phyloP scores from a whole-genome alignment of 2,329 filamentous ascomycete genomes.

The Karstenula rhodostoma region DNA sequence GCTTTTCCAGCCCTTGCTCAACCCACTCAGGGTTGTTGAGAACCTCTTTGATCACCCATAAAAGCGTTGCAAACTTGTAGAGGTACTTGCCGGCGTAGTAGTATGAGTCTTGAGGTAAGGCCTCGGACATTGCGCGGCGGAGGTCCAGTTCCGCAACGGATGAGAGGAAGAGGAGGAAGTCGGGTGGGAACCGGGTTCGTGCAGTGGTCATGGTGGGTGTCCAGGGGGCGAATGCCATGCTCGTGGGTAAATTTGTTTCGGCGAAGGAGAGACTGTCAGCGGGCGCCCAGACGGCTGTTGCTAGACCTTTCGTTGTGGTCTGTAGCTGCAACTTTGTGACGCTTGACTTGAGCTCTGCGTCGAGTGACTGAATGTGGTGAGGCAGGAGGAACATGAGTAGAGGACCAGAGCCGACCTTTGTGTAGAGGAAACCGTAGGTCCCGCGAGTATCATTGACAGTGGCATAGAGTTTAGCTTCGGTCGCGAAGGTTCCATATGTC shows the following conservation, averaged over 20 bases:
- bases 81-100: conserved; percentile 81
- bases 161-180: conserved; percentile 67
- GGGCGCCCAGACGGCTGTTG: conserved; percentile 70
- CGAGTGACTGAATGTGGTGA: conserved; percentile 83
- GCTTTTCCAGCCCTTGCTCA: conserved; percentile 57
- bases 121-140: conserved; percentile 74
- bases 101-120: conserved; percentile 83
- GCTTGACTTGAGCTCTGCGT: conserved; percentile 60
- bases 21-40: conserved; percentile 63
- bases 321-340: conserved; percentile 68
- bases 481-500: conserved; percentile 78
- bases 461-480: conserved; percentile 70
- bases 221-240: conserved; percentile 84
- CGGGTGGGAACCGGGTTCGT: conserved; percentile 47
- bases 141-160: conserved; percentile 75
- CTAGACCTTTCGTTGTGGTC: conserved; percentile 85
- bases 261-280: conserved; percentile 67
- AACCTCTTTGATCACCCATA: conserved; percentile 62
- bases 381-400: conserved; percentile 88
- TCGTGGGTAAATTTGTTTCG: conserved; percentile 74
- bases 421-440: conserved; percentile 76
- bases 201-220: conserved; percentile 56
- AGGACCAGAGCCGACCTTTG: conserved; percentile 72
- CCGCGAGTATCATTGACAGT: conserved; percentile 63
- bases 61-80: conserved; percentile 53